phyloP scores from a whole-genome alignment of 495 filamentous ascomycete genomes.

The Parathielavia appendiculata region DNA sequence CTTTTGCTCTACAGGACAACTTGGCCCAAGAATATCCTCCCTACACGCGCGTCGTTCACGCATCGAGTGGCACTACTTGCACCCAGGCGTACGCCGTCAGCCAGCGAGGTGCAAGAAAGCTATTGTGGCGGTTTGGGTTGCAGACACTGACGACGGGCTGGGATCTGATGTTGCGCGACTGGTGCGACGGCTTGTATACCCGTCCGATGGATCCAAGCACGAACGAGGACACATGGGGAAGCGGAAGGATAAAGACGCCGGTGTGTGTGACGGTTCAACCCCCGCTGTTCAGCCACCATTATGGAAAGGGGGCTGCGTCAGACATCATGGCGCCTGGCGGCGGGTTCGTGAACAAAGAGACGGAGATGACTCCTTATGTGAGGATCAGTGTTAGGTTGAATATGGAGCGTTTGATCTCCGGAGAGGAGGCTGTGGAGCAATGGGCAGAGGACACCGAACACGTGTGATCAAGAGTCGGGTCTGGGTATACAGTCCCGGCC shows the following conservation, averaged over 20 bases:
- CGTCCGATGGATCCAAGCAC: background rate
- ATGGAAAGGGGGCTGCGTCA: conserved; percentile 35
- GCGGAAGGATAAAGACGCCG: conserved; percentile 13
- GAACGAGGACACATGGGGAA: background rate
- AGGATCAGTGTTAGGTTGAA: conserved; percentile 42
- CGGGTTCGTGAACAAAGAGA: conserved; percentile 37
- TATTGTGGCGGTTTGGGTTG: conserved; percentile 39
- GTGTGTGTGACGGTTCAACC: conserved; percentile 44
- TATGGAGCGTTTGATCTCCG: conserved; percentile 34
- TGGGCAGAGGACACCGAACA: conserved; percentile 37
- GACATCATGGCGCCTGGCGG: conserved; percentile 44
- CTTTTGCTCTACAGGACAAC: conserved; percentile 40
- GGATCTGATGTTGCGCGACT: conserved; percentile 44
- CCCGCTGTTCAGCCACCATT: conserved; percentile 45
- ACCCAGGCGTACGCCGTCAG: conserved; percentile 47
- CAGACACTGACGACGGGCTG: conserved; percentile 36
- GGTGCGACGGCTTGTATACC: conserved; percentile 37
- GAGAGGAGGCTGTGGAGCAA: conserved; percentile 36
- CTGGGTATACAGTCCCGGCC: too few species aligned
- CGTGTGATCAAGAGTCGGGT: too few species aligned
- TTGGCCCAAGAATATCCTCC: conserved; percentile 36
- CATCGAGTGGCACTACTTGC: conserved; percentile 37
- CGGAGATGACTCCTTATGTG: conserved; percentile 44
- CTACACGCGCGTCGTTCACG: conserved; percentile 44
- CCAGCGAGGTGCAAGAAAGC: conserved; percentile 39